Conservation (phyloP, 2,329 filamentous ascomycete species). For the Blumeria hordei region DNA sequence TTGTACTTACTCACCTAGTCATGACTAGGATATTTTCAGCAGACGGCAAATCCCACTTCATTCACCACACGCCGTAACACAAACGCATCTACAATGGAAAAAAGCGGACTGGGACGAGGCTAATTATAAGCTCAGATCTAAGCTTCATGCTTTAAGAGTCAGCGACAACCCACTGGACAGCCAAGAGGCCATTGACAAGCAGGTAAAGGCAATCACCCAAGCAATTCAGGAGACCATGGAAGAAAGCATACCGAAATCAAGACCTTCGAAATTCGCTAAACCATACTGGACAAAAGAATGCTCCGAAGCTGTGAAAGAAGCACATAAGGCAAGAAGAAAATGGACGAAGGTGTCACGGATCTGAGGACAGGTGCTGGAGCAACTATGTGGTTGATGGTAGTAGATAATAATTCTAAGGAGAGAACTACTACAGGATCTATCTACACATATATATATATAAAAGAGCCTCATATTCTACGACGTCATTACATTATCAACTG, state of each 20-base stretch:
- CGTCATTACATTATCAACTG: too few relatives aligned
- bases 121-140: background rate
- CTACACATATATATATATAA: too few relatives aligned
- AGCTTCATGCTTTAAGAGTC: background rate
- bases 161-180: background rate
- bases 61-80: too few relatives aligned
- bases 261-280: background rate
- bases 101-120: background rate
- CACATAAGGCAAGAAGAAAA: background rate
- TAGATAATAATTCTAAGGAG: too few relatives aligned
- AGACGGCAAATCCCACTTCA: too few relatives aligned
- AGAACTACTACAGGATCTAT: too few relatives aligned
- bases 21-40: too few relatives aligned
- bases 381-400: too few relatives aligned
- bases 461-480: too few relatives aligned
- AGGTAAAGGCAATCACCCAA: background rate
- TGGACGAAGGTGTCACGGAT: background rate
- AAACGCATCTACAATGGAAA: background rate
- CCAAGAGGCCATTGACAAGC: background rate
- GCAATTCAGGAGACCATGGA: background rate
- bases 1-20: too few relatives aligned
- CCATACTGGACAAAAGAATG: background rate
- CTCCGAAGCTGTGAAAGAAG: background rate
- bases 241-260: background rate
- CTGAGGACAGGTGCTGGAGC: too few relatives aligned